Percentiles rank a stretch among this genome's conserved stretches.
These are phyloP conservation scores for Saksenaea oblongispora DNA, from an alignment of 371 early-diverging fungal species.

Conservation along the genomic window DNA sequence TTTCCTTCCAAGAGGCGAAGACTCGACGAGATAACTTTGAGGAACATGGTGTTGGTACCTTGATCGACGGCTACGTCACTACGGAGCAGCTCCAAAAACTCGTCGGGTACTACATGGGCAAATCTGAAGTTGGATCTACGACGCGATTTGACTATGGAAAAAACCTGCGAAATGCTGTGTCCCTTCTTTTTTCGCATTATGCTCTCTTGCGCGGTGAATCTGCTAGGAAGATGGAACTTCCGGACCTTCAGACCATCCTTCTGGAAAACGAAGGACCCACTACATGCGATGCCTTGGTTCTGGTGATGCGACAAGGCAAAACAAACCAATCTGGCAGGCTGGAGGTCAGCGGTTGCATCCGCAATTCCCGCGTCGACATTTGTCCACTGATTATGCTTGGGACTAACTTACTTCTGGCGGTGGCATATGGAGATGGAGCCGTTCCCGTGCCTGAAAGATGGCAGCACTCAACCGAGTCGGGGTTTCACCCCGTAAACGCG, in stretches of 20 bases:
- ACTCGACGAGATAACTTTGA: too few relatives aligned
- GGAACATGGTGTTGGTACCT: too few relatives aligned
- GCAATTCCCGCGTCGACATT: neutral
- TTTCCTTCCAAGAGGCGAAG: too few relatives aligned
- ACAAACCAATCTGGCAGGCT: neutral
- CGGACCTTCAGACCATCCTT: neutral
- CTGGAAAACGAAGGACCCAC: neutral
- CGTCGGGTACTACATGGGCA: too few relatives aligned
- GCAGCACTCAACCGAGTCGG: too few relatives aligned
- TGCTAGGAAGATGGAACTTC: neutral
- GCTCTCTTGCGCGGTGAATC: neutral
- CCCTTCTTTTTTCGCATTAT: neutral
- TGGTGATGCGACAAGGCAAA: neutral
- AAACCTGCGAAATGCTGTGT: neutral
- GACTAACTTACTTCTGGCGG: neutral
- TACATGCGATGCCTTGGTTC: neutral
- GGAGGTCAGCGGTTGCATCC: neutral
- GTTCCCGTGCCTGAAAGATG: too few relatives aligned
- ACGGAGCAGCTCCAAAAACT: too few relatives aligned
- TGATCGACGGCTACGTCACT: too few relatives aligned
- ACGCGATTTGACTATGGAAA: too few relatives aligned
- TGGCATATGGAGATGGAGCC: neutral
- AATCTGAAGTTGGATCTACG: too few relatives aligned
- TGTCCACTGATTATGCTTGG: neutral
- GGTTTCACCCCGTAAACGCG: too few relatives aligned